Base-by-base conservation (phyloP, 164 flowering plant species). In the Annona squamosa region DNA sequence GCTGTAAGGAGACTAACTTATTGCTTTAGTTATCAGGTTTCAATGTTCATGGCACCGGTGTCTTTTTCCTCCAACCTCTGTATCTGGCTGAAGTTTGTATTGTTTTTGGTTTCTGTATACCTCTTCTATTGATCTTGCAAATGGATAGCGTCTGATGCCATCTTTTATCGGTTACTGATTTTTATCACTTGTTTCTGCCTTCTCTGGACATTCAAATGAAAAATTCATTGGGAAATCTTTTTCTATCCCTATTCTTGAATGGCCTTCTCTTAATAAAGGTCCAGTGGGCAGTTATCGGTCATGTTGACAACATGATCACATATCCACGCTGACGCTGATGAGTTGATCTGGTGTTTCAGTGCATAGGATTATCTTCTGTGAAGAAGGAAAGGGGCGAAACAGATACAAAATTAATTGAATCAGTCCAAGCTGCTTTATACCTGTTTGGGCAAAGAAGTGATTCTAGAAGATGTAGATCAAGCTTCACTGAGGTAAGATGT, bases 351-450 rank as follows among this genome's bases (percentile, higher is more conserved):
- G 59, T 6, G 6, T 52, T 52, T 16, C 9, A 52, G 59, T 52
- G 59, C 13, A 16, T 12, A 9, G 59, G 13, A 1, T 52, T 26
- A 69, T 42, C 41, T 48, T 74, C 57, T 57, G 46, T 46, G 68
- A 63, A 63, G 66, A 18, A 66, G 70, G 69, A 69, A 13, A 88
- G 87, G 90, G 89, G 88, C 48, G 90, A 85, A 83, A 77, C 85
- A 63, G 93, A 89, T 74, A 83, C 88, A 71, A 85, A 89, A 77
- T 72, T 87, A 48, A 81, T 87, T 77, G 88, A 89, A 77, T 82
- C 90, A 47, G 90, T 87, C 43, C 88, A 86, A 81, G 71, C 79
- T 78, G 84, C 88, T 13, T 62, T 85, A 5, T 79, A 84, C 12
- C 75, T 85, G 48, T 89, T 87, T 72, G 89, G 84, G 5, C 84